A percentile compares a stretch with the other conserved stretches of the same genome.
Conservation (phyloP, 1,284 basidiomycete species). For the Cryptococcus sp. region DNA sequence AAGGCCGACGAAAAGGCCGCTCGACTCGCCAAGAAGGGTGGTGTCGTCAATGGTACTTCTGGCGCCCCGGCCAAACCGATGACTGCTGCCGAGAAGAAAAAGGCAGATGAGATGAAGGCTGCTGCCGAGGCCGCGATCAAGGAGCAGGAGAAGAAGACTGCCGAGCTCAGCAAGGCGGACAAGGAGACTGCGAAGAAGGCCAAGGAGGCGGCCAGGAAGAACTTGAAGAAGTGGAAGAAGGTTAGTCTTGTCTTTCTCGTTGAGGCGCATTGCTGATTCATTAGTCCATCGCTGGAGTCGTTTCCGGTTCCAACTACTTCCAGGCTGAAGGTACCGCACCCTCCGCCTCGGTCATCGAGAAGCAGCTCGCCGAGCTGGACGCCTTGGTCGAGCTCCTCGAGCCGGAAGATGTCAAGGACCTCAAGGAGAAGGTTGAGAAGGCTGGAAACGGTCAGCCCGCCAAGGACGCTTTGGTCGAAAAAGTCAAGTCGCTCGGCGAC, state of each 20-base stretch:
- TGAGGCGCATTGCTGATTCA: not conserved
- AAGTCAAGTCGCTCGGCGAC: constrained; percentile 31
- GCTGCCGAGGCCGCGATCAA: constrained; percentile 74
- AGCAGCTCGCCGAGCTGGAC: constrained; percentile 54
- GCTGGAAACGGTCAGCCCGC: constrained; percentile 46
- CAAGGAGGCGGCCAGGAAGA: constrained; percentile 58
- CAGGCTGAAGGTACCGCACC: constrained; percentile 48
- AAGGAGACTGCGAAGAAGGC: constrained; percentile 87
- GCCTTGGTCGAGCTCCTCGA: constrained; percentile 50
- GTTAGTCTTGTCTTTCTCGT: constrained; percentile 20
- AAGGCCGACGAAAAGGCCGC: constrained; percentile 95
- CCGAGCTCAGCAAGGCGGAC: constrained; percentile 54
- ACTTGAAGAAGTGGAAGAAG: constrained; percentile 54
- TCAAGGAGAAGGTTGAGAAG: constrained; percentile 52
- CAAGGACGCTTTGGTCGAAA: constrained; percentile 40
- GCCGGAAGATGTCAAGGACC: constrained; percentile 51
- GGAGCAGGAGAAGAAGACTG: constrained; percentile 57
- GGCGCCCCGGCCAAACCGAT: constrained; percentile 51
- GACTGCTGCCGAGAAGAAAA: constrained; percentile 64
- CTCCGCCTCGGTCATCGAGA: constrained; percentile 50
- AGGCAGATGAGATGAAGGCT: constrained; percentile 67
- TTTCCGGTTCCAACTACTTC: constrained; percentile 57
- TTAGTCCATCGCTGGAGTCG: constrained; percentile 46
- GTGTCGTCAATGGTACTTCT: constrained; percentile 34
- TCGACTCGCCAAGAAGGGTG: constrained; percentile 76